Evolutionary conservation across 345 rosid genomes (phyloP), one percentile per base, ranked within the genome.

Genomic region (Chamaenerion angustifolium): DNA sequence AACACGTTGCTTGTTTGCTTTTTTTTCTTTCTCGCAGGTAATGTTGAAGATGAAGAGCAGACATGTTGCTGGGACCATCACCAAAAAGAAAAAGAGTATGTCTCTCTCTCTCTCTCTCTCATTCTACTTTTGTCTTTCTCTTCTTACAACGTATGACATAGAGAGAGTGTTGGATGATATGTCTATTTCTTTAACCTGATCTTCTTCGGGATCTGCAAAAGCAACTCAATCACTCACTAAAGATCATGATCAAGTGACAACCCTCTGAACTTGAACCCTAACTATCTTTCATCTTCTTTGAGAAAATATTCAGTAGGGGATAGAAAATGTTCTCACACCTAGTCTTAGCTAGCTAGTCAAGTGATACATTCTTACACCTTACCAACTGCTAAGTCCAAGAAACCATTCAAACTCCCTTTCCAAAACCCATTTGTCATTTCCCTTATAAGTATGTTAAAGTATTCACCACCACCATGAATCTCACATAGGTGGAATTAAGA

Each of bases 31-130:
- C 23, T 48, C 62, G 56, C 64, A 73, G 74, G 78, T 68, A 43
- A 73, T 63, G 64, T 37, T 73, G 69, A 73, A 73, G 71, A 69
- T 63, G 78, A 73, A 73, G 71, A 73, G 78, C 60, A 73, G 53
- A 43, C 74, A 73, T 45, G 69, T 73, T 11, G 69, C 67, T 41
- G 74, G 78, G 66, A 69, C 78, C 68, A 62, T 73, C 52, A 73
- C 68, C 11, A 73, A 73, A 63, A 73, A 69, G 72, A 68, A 73
- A 66, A 69, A 73, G 74, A 73, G 74, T 69, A 49, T 57, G 64
- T 37, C 46, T 65, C 19, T 51, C 7, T 53, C 49, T 13, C 55
- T 52, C 12, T 44, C 12, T 21, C 4, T 1, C 41, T 21, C 5
- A 10, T 14, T 13, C 42, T 16, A n/a, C 14, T 55, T 25, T 23